Evolutionary conservation across 495 filamentous ascomycete species (phyloP), one percentile per base, ranked within the genome.

Genomic region (Annulohypoxylon stygium): DNA sequence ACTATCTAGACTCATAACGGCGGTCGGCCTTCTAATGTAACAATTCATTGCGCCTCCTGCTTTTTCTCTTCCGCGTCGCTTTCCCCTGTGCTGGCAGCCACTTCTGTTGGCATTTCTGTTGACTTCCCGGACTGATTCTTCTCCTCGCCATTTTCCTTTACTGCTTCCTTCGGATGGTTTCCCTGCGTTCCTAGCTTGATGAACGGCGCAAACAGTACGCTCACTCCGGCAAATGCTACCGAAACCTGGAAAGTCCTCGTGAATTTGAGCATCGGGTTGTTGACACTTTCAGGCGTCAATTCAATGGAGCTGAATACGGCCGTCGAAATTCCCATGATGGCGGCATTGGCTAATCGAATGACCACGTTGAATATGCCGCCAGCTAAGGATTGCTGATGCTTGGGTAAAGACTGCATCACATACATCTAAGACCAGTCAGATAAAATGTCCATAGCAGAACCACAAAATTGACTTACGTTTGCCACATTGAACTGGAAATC

Each of bases 401-500:
- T 81, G 4, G 87, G 87, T 9, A 90, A 79, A 0, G 79, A 82
- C 58, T 87, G 85, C 74, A 88, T 83, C 8, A 84, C 85, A 67
- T 87, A 88, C 80, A 88, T 86, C 79, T 86, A 76, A 12, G 78
- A 75, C 12, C 63, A 57, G 37, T 80, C 39, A 72, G 63, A 48
- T 26, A 5, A 48, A 48, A 43, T 64, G 6, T 34, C 3, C 7
- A 23, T 20, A 36, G n/a, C 16, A 16, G 33, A 14, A 62, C 25
- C 16, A 36, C 20, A 54, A 50, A 37, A 23, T 36, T 18, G 20
- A 78, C 85, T 78, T 55, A 88, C 86, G 73, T 90, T 90, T 5
- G 85, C 84, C 39, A 90, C 87, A 57, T 88, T 89, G 78, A 90
- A 90, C 66, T 89, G 86, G 11, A 87, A 83, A 76, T 90, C 88